phyloP scores from a whole-genome alignment of 176 grass and related monocot genomes.

The Lolium rigidum region DNA sequence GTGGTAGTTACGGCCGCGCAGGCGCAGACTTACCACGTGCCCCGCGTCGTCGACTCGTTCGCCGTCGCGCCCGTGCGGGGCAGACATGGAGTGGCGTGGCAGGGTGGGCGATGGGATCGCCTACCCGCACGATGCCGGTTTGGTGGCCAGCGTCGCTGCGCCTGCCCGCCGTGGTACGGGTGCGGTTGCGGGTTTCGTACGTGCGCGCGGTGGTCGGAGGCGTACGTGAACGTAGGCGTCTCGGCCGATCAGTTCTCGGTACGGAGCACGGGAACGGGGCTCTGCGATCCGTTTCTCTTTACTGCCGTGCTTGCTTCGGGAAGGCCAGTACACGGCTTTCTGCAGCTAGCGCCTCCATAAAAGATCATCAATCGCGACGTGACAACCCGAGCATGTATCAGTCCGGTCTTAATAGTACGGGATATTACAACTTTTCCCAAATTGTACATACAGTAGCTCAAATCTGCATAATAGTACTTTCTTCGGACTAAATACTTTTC shows the following conservation, averaged over 20 bases:
- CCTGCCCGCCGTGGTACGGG: background rate
- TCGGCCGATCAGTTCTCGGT: background rate
- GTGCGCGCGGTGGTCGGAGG: background rate
- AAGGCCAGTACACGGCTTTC: too few relatives aligned
- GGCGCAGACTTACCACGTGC: conserved; percentile 20
- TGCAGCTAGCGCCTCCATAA: too few relatives aligned
- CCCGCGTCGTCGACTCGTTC: background rate
- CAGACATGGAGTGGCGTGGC: too few relatives aligned
- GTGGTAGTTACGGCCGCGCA: background rate
- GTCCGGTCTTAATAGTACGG: too few relatives aligned
- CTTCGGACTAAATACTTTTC: too few relatives aligned
- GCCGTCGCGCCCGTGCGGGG: background rate
- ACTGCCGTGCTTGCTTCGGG: too few relatives aligned
- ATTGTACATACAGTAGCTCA: too few relatives aligned
- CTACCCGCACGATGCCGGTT: background rate
- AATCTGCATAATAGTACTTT: too few relatives aligned
- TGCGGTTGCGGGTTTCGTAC: background rate
- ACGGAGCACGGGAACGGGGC: too few relatives aligned
- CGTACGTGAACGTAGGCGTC: background rate
- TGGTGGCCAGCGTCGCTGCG: background rate
- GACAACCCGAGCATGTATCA: too few relatives aligned
- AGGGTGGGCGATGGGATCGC: background rate
- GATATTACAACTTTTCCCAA: too few relatives aligned
- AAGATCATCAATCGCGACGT: too few relatives aligned
- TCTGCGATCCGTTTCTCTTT: background rate